Percentiles rank a stretch among this genome's conserved stretches.
phyloP scores from a whole-genome alignment of 2,329 filamentous ascomycete genomes.

The Aspergillus ruber region DNA sequence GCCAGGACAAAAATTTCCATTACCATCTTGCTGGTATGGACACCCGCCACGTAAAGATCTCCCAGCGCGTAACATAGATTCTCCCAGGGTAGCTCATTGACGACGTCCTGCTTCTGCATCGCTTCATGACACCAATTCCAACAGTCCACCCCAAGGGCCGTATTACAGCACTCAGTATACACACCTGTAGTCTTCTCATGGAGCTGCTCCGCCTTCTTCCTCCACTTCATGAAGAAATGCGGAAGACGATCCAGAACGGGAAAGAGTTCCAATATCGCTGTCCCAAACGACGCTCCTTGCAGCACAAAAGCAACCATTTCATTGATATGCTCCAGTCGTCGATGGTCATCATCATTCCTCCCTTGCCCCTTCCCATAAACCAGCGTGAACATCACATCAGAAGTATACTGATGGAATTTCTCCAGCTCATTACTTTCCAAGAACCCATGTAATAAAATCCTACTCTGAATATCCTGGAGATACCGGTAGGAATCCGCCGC shows the following conservation, averaged over 20 bases:
- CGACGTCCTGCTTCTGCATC: conserved; percentile 27
- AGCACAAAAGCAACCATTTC: conserved; percentile 25
- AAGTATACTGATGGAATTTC: conserved; percentile 44
- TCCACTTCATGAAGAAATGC: conserved; percentile 4
- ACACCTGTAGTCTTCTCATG: conserved; percentile 11
- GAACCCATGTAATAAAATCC: conserved; percentile 39
- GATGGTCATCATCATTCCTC: conserved; percentile 34
- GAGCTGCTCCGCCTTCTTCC: conserved; percentile 7
- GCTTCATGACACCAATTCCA: conserved; percentile 19
- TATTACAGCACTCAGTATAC: conserved; percentile 3
- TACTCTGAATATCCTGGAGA: conserved; percentile 46
- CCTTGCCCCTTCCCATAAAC: conserved; percentile 46
- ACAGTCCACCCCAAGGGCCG: conserved; percentile 3
- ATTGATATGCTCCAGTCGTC: conserved; percentile 44
- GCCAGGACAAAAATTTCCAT: conserved; percentile 44
- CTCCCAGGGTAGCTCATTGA: conserved; percentile 32
- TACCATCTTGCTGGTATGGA: conserved; percentile 44
- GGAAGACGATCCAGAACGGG: conserved; percentile 6
- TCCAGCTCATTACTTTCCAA: conserved; percentile 36
- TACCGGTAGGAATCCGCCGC: conserved; percentile 42
- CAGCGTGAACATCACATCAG: conserved; percentile 46
- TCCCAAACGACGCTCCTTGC: conserved; percentile 3
- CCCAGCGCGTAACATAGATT: conserved; percentile 42
- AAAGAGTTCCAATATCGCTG: conserved; percentile 7
- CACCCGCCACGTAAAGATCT: conserved; percentile 42